These are phyloP conservation scores for Capsicum baccatum DNA, from an alignment of 257 asterid species.

Conservation along the genomic window DNA sequence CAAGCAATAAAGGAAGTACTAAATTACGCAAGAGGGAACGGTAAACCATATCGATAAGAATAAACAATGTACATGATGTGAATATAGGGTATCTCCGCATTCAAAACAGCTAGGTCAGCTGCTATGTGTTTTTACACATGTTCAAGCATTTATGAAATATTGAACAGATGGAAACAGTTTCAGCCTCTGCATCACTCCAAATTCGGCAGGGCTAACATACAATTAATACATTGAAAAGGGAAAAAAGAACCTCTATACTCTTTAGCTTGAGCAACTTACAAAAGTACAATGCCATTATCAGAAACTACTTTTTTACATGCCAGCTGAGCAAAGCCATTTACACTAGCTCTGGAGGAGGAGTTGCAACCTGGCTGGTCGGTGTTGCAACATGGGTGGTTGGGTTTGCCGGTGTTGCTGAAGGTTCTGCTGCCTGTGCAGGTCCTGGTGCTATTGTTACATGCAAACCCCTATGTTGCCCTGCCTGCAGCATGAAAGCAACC, in stretches of 20 bases:
- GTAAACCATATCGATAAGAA: background rate
- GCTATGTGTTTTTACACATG: background rate
- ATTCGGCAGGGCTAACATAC: constrained; percentile 5
- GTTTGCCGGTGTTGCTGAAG: constrained; percentile 23
- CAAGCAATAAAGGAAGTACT: background rate
- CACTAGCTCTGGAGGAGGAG: constrained; percentile 19
- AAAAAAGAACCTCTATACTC: constrained; percentile 11
- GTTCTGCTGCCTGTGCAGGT: constrained; percentile 40
- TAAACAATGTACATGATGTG: constrained; percentile 17
- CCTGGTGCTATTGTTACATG: constrained; percentile 48
- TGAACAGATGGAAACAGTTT: constrained; percentile 5
- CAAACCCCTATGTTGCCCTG: constrained; percentile 55
- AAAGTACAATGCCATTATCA: background rate
- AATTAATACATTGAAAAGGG: background rate
- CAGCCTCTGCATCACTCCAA: constrained; percentile 26
- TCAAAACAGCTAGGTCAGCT: constrained; percentile 17
- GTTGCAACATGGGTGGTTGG: constrained; percentile 28
- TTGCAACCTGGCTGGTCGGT: constrained; percentile 9
- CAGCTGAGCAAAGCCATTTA: constrained; percentile 23
- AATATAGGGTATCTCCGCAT: background rate
- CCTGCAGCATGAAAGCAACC: constrained; percentile 55
- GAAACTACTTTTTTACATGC: background rate
- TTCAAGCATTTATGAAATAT: constrained; percentile 22
- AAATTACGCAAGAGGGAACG: background rate
- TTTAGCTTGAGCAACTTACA: background rate